Base-by-base conservation (phyloP, 1,139 yeast genomes). In the Suhomyces guaymorum region DNA sequence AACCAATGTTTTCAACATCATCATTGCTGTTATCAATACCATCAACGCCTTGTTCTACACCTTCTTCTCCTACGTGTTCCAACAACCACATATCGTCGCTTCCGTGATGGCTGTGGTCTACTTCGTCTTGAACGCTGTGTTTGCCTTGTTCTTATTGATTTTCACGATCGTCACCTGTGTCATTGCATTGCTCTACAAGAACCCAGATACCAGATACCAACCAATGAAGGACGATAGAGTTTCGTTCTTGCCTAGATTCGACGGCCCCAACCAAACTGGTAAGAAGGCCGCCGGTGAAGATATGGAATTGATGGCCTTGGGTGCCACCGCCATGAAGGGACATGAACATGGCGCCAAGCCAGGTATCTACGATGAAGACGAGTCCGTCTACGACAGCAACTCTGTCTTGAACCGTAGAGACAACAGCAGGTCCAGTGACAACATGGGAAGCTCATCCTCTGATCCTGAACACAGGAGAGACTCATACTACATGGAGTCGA, bases 161-260 rank as follows among this genome's bases (percentile, higher is more conserved):
- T 82, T 89, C 72, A 87, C 96, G 36, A 82, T 90, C 48, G 79
- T 89, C 29, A 87, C 96, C 4, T 89, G 97, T 65, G 71, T 82
- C 8, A 71, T 88, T 59, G 96, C 97, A 0, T 63, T 90, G 49
- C 53, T 90, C 22, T 83, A 87, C 60, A 88, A 84, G 69, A 89
- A 92, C 59, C 98, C 98, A 38, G 98, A 92, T 62, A 81, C 94
- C 11, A 76, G 96, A 50, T 92, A 92, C 66, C 94, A 89, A 69
- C 97, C 97, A 48, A 87, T 92, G 88, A 84, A 85, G 51, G 98
- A 92, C 59, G 98, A 92, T 56, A 80, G 98, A 60, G 94, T 87
- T 37, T 86, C 96, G 15, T 92, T 92, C 61, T 76, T 80, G 49
- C 81, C 80, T 20, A 72, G 80, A 46, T 64, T 69, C 46, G 83